Base-by-base conservation (phyloP, 1,139 yeast genomes). In the Diutina ranongensis region DNA sequence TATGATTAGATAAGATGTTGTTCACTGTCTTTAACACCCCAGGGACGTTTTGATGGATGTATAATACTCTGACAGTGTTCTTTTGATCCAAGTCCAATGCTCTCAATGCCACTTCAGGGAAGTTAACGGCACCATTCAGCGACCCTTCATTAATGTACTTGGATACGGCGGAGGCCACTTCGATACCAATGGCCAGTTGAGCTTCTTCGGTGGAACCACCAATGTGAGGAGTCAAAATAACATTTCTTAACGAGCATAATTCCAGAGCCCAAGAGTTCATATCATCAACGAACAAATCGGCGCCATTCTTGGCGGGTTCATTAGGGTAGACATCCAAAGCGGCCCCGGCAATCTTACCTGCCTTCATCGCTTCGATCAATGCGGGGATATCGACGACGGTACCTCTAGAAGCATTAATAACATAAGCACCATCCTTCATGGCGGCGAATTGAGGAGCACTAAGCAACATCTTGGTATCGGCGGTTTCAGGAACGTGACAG, bases 151-250 rank as follows among this genome's bases (percentile, higher is more conserved):
- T 92, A 63, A 92, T 83, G 71, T 88, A 94, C 64, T 86, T 87
- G 54, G 89, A 74, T 60, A 92, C 74, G 31, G 95, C 79, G 45
- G 84, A 73, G 49, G 83, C 88, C 50, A 92, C 99, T 70, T 92
- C 99, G 51, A 89, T 73, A 67, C 99, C 98, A 62, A 92, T 92
- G 45, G 97, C 95, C 50, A 88, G 78, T 74, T 92, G 99, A 32
- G 98, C 98, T 71, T 92, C 99, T 67, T 92, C 97, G 45, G 99
- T 92, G 45, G 97, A 88, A 53, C 98, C 98, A 69, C 99, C 99
- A 57, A 92, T 92, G 62, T 92, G 99, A 35, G 99, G 99, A 48
- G 97, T 83, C 60, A 92, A 74, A 52, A 94, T 88, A 48, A 92
- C 82, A 64, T 92, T 94, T 68, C 94, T 79, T 63, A 88, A 75